Evolutionary conservation across 1,284 basidiomycete genomes (phyloP).

Genomic region (Tremellales sp.): DNA sequence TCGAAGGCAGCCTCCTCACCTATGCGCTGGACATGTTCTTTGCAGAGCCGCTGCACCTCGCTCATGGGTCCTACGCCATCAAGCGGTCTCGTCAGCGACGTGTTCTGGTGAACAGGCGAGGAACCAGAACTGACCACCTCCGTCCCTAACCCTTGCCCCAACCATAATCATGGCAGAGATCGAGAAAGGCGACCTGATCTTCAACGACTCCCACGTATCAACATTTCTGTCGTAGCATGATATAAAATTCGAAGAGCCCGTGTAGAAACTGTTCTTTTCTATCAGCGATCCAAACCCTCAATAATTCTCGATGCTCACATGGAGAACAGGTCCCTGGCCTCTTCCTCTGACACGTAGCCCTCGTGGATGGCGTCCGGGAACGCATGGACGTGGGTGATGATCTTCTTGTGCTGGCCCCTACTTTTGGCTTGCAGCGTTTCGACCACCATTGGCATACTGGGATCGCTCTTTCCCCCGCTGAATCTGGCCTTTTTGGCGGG

Average conservation of each 20-base stretch:
- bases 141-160: slow-evolving; percentile 78
- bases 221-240: slow-evolving; percentile 73
- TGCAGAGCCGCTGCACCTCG: slow-evolving; percentile 36
- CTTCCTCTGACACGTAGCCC: slow-evolving; percentile 68
- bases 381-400: slow-evolving; percentile 40
- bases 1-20: slow-evolving; percentile 9
- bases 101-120: slow-evolving; percentile 6
- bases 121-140: slow-evolving; percentile 59
- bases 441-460: slow-evolving; percentile 23
- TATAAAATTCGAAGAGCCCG: slow-evolving; percentile 79
- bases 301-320: slow-evolving; percentile 57
- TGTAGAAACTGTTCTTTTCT: slow-evolving; percentile 57
- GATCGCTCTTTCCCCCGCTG: too few species aligned
- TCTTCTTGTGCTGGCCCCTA: slow-evolving; percentile 28
- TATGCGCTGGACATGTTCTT: slow-evolving; percentile 74
- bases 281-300: neutral
- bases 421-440: slow-evolving; percentile 26
- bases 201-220: slow-evolving; percentile 67
- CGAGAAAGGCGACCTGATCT: slow-evolving; percentile 45
- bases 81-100: too few species aligned
- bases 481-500: slow-evolving; percentile 26
- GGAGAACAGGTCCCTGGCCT: slow-evolving; percentile 75
- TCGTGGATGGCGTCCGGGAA: slow-evolving; percentile 46
- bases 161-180: slow-evolving; percentile 81
- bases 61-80: slow-evolving; percentile 26